These are phyloP conservation scores for Glonium stellatum DNA, from an alignment of 495 filamentous ascomycete species.

Conservation along the genomic window DNA sequence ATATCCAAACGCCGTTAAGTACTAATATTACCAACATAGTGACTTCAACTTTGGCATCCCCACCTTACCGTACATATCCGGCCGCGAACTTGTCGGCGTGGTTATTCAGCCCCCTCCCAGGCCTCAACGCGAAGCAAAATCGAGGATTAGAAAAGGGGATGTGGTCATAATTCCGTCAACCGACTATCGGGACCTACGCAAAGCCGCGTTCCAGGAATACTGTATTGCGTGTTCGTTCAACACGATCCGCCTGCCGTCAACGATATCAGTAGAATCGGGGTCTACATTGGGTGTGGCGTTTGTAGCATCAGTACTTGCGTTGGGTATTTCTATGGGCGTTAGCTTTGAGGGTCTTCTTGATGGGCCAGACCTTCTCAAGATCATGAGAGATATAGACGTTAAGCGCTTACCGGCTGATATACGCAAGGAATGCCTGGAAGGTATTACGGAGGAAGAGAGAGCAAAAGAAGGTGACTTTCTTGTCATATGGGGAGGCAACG, in stretches of 20 bases:
- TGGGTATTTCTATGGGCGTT: slow-evolving; percentile 57
- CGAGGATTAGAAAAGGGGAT: slow-evolving; percentile 43
- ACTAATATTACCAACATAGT: slow-evolving; percentile 29
- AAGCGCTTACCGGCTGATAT: neutral
- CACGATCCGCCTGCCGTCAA: slow-evolving; percentile 48
- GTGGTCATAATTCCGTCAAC: slow-evolving; percentile 58
- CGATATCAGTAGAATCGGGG: slow-evolving; percentile 10
- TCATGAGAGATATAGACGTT: neutral
- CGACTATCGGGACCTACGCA: slow-evolving; percentile 63
- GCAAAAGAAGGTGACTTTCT: neutral
- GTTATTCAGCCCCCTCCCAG: slow-evolving; percentile 49
- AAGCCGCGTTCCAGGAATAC: slow-evolving; percentile 64
- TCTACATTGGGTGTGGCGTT: slow-evolving; percentile 48
- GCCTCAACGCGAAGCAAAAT: neutral
- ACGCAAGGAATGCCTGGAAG: neutral
- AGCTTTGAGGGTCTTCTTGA: slow-evolving; percentile 42
- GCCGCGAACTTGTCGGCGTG: slow-evolving; percentile 55
- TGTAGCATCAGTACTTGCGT: slow-evolving; percentile 46
- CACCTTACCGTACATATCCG: slow-evolving; percentile 57
- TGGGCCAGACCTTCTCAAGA: neutral
- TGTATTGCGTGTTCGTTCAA: slow-evolving; percentile 57
- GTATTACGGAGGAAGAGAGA: neutral
- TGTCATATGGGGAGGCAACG: neutral
- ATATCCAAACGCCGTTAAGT: neutral
- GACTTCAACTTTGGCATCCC: slow-evolving; percentile 63